phyloP scores from a whole-genome alignment of 163 green algal species.

The Picocystis sp. region DNA sequence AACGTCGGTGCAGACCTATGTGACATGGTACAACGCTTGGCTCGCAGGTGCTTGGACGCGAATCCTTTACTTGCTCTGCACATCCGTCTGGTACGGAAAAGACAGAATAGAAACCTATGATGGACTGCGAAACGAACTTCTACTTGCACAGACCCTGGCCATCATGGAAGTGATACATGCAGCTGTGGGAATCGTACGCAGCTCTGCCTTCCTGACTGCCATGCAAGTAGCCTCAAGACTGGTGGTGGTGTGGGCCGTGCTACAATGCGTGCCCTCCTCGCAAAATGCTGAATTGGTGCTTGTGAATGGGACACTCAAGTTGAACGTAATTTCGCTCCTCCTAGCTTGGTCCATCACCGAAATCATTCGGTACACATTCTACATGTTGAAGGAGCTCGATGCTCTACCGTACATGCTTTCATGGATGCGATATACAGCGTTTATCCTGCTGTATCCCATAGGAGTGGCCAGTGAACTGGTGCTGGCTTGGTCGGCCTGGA shows the following conservation, averaged over 20 bases:
- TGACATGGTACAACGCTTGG: too few species aligned
- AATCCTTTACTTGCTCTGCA: too few species aligned
- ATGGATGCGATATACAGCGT: constrained; percentile 81
- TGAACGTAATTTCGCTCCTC: constrained; percentile 38
- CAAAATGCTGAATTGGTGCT: constrained; percentile 1
- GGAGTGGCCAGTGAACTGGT: constrained; percentile 68
- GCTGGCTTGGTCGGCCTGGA: constrained; percentile 53
- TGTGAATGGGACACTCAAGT: not conserved
- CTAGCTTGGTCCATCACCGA: constrained; percentile 70
- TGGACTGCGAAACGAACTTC: too few species aligned
- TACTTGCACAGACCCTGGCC: too few species aligned
- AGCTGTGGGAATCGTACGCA: too few species aligned
- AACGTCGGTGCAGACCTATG: too few species aligned
- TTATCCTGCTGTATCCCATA: constrained; percentile 85
- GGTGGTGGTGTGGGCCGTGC: constrained; percentile 64
- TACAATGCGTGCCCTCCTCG: constrained; percentile 26
- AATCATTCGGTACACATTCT: constrained; percentile 82
- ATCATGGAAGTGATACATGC: too few species aligned
- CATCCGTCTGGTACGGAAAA: too few species aligned
- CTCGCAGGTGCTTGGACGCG: too few species aligned
- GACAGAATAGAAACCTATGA: too few species aligned
- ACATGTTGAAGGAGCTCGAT: constrained; percentile 55
- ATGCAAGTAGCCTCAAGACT: constrained; percentile 64
- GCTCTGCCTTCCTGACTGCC: constrained; percentile 5
- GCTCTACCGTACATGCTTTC: constrained; percentile 40